Evolutionary conservation across 768 basidiomycete genomes (phyloP).

Genomic region (Mycena polygramma): DNA sequence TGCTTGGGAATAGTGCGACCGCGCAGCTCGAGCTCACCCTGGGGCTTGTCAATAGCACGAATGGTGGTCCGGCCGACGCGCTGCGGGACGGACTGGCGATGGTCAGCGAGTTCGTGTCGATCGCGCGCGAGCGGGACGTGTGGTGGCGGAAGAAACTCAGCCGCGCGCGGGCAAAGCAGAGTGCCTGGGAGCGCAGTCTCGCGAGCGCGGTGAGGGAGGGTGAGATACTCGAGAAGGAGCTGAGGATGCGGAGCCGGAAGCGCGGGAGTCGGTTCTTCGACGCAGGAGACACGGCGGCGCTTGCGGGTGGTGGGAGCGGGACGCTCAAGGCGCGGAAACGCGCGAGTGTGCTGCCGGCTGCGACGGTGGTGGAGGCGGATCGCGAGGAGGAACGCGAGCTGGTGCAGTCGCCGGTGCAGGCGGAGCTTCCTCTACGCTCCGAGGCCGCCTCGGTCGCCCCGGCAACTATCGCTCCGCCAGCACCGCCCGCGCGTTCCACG

Average conservation of each 20-base stretch:
- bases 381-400: background rate
- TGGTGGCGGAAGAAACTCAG: slow-evolving; percentile 80
- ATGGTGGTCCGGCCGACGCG: slow-evolving; percentile 57
- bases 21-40: slow-evolving; percentile 85
- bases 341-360: slow-evolving; percentile 20
- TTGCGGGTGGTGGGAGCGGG: slow-evolving; percentile 25
- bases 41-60: slow-evolving; percentile 57
- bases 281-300: slow-evolving; percentile 43
- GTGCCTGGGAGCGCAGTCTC: slow-evolving; percentile 92
- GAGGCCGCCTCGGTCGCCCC: slow-evolving; percentile 1
- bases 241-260: slow-evolving; percentile 70
- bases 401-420: slow-evolving; percentile 26
- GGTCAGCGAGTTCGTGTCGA: slow-evolving; percentile 75
- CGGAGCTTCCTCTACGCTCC: background rate
- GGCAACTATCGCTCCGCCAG: slow-evolving; percentile 10
- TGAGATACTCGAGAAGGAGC: slow-evolving; percentile 84
- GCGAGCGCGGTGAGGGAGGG: slow-evolving; percentile 89
- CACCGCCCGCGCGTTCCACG: slow-evolving; percentile 23
- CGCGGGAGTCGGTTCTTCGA: slow-evolving; percentile 72
- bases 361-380: slow-evolving; percentile 21
- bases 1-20: slow-evolving; percentile 76
- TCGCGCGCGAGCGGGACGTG: slow-evolving; percentile 83
- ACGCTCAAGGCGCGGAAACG: slow-evolving; percentile 41
- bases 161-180: slow-evolving; percentile 72
- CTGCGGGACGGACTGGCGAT: slow-evolving; percentile 71